Percentiles rank a stretch among this genome's conserved stretches.
phyloP scores from a whole-genome alignment of 108 stramenopile genomes.

The Fragilaria radians region DNA sequence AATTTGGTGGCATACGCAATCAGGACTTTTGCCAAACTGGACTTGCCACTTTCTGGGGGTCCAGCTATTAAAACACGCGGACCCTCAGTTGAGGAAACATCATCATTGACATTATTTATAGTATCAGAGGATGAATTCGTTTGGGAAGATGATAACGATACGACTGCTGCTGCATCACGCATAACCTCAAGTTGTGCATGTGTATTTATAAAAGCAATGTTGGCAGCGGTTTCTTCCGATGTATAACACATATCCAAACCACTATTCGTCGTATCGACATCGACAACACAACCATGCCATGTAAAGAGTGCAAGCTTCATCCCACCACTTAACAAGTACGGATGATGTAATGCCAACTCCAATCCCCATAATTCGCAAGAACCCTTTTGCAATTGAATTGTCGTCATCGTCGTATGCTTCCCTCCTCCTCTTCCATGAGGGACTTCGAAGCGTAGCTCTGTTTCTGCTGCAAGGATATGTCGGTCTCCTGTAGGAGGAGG shows the following conservation, averaged over 20 bases:
- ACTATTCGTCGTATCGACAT: slow-evolving; percentile 37
- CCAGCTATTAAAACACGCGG: slow-evolving; percentile 79
- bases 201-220: slow-evolving; percentile 84
- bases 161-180: slow-evolving; percentile 67
- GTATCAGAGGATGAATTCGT: neutral
- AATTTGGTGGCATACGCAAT: slow-evolving; percentile 75
- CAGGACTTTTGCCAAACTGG: slow-evolving; percentile 57
- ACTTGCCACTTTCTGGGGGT: slow-evolving; percentile 77
- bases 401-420: slow-evolving; percentile 2
- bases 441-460: slow-evolving; percentile 53
- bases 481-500: slow-evolving; percentile 18
- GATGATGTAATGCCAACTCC: slow-evolving; percentile 50
- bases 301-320: slow-evolving; percentile 81
- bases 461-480: slow-evolving; percentile 32
- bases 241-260: slow-evolving; percentile 23
- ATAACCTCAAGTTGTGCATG: slow-evolving; percentile 89
- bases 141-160: slow-evolving; percentile 9
- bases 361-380: slow-evolving; percentile 48
- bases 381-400: slow-evolving; percentile 30
- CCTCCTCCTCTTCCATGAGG: slow-evolving; percentile 11
- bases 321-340: slow-evolving; percentile 41
- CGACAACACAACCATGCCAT: slow-evolving; percentile 84
- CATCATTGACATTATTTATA: neutral
- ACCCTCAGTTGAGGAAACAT: slow-evolving; percentile 22
- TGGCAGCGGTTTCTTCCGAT: slow-evolving; percentile 64